Evolutionary conservation across 2,329 filamentous ascomycete genomes (phyloP), one percentile per base, ranked within the genome.

Genomic region (Neopestalotiopsis clavispora): DNA sequence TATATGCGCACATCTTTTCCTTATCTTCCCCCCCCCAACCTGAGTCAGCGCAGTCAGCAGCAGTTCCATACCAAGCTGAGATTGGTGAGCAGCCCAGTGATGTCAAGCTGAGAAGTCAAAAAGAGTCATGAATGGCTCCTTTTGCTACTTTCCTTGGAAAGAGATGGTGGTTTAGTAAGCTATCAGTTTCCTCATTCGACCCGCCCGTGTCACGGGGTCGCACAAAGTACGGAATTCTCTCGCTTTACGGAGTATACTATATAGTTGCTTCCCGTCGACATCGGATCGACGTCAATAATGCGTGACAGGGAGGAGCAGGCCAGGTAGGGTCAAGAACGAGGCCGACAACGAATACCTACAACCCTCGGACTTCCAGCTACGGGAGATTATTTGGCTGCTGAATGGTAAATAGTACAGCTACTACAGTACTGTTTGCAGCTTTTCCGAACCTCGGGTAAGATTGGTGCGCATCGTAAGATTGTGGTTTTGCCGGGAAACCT

Each of bases 401-500:
- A 12, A 20, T 62, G 34, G 34, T 38, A 62, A 32, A 40, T 62
- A 40, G 32, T 34, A 23, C 57, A 59, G 23, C 30, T 7, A 23
- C 59, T 34, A 28, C 23, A 28, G 23, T 28, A 28, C 23, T 28
- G 23, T 28, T 13, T 61, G 10, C 34, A 38, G 34, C 17, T 20
- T 20, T 20, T 14, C n/a, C 32, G 59, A 62, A 62, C 59, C 59
- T 40, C 59, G 59, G 32, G 32, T 62, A 62, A n/a, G n/a, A 52
- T 40, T 62, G 28, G n/a, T 38, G 34, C n/a, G 59, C 59, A 62
- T 62, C 59, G 59, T 62, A 62, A 62, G 59, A 62, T 62, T 59
- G 57, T 59, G 57, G 23, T 34, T 59, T 59, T 59, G 57, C 57
- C 57, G 57, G 23, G 30, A 59, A 40, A n/a, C 30, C 20, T 62